Evolutionary conservation across 2,329 filamentous ascomycete genomes (phyloP).

Genomic region (Aspergillus pseudotamarii): DNA sequence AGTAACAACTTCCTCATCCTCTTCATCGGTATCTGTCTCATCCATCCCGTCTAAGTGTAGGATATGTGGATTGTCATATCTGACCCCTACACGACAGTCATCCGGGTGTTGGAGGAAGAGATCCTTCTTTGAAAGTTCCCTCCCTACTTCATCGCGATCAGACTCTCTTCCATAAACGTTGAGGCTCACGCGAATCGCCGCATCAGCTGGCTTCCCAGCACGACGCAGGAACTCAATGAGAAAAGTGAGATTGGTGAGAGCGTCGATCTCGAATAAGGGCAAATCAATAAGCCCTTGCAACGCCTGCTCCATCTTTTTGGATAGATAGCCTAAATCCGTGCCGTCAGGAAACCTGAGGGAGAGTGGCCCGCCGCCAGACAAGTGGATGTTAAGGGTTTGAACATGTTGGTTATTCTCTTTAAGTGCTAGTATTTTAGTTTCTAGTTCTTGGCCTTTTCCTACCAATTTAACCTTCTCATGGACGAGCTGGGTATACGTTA

Average conservation of each 20-base stretch:
- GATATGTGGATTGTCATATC: neutral
- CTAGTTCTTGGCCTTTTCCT: neutral
- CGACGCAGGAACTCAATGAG: neutral
- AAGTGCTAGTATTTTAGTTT: neutral
- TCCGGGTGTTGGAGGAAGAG: neutral
- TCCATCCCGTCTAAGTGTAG: neutral
- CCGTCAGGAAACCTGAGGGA: neutral
- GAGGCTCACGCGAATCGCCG: slow-evolving; percentile 3
- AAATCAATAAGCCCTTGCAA: neutral
- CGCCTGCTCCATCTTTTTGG: neutral
- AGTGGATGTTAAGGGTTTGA: neutral
- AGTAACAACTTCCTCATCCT: neutral
- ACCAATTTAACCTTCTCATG: neutral
- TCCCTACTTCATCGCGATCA: neutral
- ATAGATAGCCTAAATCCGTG: neutral
- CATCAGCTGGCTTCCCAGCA: slow-evolving; percentile 3
- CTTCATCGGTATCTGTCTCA: neutral
- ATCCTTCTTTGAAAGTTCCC: neutral
- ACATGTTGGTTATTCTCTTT: neutral
- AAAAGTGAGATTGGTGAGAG: neutral
- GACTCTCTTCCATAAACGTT: slow-evolving; percentile 8
- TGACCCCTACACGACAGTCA: neutral
- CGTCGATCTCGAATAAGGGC: neutral
- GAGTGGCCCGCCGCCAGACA: neutral
- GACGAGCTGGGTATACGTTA: neutral